These are phyloP conservation scores for Linnemannia exigua DNA, from an alignment of 192 early-diverging fungal species.

Conservation along the genomic window DNA sequence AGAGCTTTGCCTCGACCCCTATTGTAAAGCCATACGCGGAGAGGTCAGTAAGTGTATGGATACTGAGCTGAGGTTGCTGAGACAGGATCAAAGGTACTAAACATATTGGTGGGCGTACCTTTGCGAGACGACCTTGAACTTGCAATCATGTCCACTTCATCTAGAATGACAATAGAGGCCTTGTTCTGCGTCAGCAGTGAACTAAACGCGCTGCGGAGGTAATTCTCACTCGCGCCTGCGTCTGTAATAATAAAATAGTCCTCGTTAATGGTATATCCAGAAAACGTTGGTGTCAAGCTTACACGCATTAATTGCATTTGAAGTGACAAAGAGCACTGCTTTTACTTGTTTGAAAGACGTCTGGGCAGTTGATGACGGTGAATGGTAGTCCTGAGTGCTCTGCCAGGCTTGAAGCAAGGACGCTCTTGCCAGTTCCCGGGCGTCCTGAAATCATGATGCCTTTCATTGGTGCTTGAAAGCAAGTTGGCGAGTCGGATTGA, in stretches of 20 bases:
- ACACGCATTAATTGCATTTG: not conserved
- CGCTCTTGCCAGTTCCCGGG: constrained; percentile 70
- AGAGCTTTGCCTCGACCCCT: constrained; percentile 63
- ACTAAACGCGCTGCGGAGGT: constrained; percentile 59
- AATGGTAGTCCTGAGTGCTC: constrained; percentile 61
- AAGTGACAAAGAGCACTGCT: not conserved
- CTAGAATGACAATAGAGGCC: constrained; percentile 65
- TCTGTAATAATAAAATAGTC: constrained; percentile 36
- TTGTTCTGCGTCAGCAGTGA: constrained; percentile 25
- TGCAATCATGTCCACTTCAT: constrained; percentile 71
- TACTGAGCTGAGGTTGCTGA: not conserved
- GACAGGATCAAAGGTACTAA: not conserved
- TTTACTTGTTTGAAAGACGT: constrained; percentile 64
- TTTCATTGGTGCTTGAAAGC: constrained; percentile 45
- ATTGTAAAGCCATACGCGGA: not conserved
- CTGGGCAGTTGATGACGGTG: constrained; percentile 61
- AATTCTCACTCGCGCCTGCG: constrained; percentile 68
- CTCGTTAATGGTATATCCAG: not conserved
- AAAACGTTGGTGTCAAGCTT: not conserved
- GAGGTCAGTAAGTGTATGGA: not conserved
- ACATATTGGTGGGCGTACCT: constrained; percentile 10
- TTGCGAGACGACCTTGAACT: constrained; percentile 50
- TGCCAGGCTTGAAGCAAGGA: constrained; percentile 59
- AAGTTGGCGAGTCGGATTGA: not conserved
- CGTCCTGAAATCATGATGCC: constrained; percentile 62